Base-by-base conservation (phyloP, 75 land plant species). In the Sequoiadendron giganteum region DNA sequence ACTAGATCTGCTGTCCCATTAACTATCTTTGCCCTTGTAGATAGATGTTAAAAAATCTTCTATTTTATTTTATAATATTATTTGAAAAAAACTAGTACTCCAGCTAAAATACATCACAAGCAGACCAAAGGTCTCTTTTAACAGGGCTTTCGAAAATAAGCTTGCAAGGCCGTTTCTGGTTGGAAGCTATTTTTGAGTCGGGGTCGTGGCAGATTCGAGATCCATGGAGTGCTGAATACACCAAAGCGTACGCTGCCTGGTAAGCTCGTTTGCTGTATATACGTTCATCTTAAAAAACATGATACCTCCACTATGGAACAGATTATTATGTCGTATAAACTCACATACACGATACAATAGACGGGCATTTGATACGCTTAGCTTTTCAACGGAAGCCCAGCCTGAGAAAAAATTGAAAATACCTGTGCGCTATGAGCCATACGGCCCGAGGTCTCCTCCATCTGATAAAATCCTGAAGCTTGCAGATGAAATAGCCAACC, bases 371-470 rank as follows among this genome's bases (percentile, higher is more conserved):
- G 38, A 75, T 34, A 3, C 14, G 38, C 38, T 75, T 11, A 75
- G 15, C 34, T 32, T 34, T 34, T 75, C 77, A 25, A 45, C 48
- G 6, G 48, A 82, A 45, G 47, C 84, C 38, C 21, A 82, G 25
- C 11, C 48, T 10, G 48, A 43, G 28, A 28, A 28, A 30, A 85
- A 85, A 38, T n/a, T 85, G 61, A 85, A 95, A 88, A 61, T 92
- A 89, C 68, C 96, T 90, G 1, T 58, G 85, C 11, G 48, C 40
- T 95, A 93, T 83, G 89, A 93, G 58, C 96, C 96, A 39, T 95
- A 92, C 88, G 95, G 95, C n/a, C 93, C 95, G 1, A 83, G 89
- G 48, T 91, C 94, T 25, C 94, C 95, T 45, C 93, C 96, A 18
- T 95, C 96, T 3, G 94, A 93, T 5, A 95, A 93, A 81, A 85